Conservation (phyloP, 345 rosid species). For the Psidium friedrichsthalianum region DNA sequence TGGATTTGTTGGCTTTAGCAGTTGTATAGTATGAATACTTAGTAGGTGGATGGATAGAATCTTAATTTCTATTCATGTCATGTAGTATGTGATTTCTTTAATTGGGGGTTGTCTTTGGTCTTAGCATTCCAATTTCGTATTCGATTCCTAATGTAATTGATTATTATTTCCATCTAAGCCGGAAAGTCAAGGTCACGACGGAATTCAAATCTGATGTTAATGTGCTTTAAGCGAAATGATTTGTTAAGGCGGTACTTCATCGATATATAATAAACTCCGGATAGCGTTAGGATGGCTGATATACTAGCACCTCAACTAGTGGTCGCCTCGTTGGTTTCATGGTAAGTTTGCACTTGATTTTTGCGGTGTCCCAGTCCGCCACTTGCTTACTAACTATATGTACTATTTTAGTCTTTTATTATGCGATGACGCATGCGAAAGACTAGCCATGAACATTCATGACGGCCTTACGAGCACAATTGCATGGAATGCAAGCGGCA, state of each 20-base stretch:
- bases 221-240: background rate
- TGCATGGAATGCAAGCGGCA: too few relatives aligned
- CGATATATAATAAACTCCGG: background rate
- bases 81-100: background rate
- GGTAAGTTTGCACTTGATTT: background rate
- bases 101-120: background rate
- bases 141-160: background rate
- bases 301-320: background rate
- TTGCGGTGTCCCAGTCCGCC: too few relatives aligned
- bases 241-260: background rate
- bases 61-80: background rate
- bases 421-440: too few relatives aligned
- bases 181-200: background rate
- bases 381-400: too few relatives aligned
- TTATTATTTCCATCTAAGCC: background rate
- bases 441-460: too few relatives aligned
- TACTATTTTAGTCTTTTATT: too few relatives aligned
- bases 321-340: background rate
- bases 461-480: too few relatives aligned
- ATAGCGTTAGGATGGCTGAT: background rate
- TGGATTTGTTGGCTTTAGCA: background rate
- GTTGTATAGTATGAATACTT: background rate
- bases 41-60: background rate
- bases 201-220: background rate
- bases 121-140: background rate